These are phyloP conservation scores for Pseudogymnoascus sp. DNA, from an alignment of 2,329 filamentous ascomycete species.

Conservation along the genomic window DNA sequence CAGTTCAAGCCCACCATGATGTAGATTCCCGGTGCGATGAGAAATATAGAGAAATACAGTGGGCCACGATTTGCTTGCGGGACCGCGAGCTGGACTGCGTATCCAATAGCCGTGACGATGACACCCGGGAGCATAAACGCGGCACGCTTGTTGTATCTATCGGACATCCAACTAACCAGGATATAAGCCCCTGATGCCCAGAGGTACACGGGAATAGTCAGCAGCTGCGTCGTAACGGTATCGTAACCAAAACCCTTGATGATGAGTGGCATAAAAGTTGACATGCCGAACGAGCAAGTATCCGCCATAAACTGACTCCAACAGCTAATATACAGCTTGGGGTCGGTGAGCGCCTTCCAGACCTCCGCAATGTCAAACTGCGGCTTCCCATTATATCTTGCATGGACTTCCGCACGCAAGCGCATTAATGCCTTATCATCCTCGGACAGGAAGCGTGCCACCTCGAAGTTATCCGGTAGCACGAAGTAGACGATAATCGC, in stretches of 20 bases:
- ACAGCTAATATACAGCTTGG: conserved; percentile 44
- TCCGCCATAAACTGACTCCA: conserved; percentile 19
- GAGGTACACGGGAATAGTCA: conserved; percentile 51
- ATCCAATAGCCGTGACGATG: conserved; percentile 13
- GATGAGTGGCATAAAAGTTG: conserved; percentile 51
- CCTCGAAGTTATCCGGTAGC: conserved; percentile 39
- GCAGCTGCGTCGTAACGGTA: conserved; percentile 43
- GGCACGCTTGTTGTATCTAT: conserved; percentile 27
- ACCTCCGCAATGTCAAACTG: conserved; percentile 46
- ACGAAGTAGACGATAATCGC: conserved; percentile 39
- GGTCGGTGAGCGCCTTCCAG: conserved; percentile 39
- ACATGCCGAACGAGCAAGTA: conserved; percentile 42
- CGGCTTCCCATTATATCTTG: conserved; percentile 43
- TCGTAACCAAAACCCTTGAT: conserved; percentile 45
- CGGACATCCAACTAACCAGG: conserved; percentile 38
- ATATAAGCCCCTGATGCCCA: conserved; percentile 42
- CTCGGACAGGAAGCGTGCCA: conserved; percentile 41
- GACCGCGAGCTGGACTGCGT: conserved; percentile 13
- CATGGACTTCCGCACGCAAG: conserved; percentile 37
- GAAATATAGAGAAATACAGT: not conserved
- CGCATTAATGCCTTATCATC: conserved; percentile 46
- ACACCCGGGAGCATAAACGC: conserved; percentile 10
- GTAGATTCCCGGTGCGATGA: conserved; percentile 38
- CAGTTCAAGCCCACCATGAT: conserved; percentile 40
- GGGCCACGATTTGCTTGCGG: not conserved